Base-by-base conservation (phyloP, 805 yeast genomes). In the Saturnispora saitoi region DNA sequence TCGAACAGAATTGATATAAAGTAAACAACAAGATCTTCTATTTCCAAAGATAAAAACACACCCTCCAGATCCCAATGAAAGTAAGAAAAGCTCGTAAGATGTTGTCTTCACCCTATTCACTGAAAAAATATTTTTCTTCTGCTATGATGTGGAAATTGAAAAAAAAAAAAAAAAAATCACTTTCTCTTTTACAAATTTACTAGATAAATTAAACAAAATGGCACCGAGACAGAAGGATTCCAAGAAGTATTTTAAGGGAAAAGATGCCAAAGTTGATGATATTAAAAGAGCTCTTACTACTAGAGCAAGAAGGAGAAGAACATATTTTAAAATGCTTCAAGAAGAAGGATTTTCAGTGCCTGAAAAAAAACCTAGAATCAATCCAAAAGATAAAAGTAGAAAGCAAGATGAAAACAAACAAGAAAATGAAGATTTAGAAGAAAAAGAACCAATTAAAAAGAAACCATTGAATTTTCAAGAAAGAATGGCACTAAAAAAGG, bases 261-360 rank as follows among this genome's bases (percentile, higher is more conserved):
- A 59, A 48, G 64, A 66, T 43, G 55, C 58, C 14, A 65, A 65
- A 50, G 57, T 54, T 3, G 74, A 77, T 48, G 96, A 88, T 51
- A 90, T 90, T 58, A 82, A 83, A 58, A 77, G 75, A 59, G 83
- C 93, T 11, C 73, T 90, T 54, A 75, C 78, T 0, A 95, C 88
- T 59, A 77, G 88, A 52, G 86, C 96, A 12, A 75, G 93, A 58
- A 74, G 90, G 55, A 78, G 87, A 69, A 86, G 82, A 64, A 80
- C 78, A 44, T 90, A 90, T 60, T 81, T 86, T 70, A 88, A 89
- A 63, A 70, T 87, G 47, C 63, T 88, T 37, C 85, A 86, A 53
- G 75, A 78, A 45, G 89, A 86, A 56, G 95, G 90, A 1, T 74
- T 75, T 44, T 55, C 66, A 4, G 70, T 75, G 10, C 82, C 83